These are phyloP conservation scores for Verbena officinalis DNA, from an alignment of 257 asterid genomes.

Conservation along the genomic window DNA sequence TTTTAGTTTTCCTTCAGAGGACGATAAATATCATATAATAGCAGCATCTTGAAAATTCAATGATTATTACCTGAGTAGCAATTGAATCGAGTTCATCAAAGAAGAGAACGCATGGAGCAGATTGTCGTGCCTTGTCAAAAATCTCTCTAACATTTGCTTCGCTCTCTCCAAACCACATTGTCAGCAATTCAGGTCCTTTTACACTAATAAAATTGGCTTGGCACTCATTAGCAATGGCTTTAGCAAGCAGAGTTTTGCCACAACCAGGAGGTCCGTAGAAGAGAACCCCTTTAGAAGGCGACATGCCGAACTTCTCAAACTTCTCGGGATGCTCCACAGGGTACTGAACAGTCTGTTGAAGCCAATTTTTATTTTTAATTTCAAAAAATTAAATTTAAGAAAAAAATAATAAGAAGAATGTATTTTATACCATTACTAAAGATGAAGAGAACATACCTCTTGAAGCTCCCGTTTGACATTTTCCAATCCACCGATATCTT, in stretches of 20 bases:
- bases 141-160: slow-evolving; percentile 56
- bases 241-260: slow-evolving; percentile 54
- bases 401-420: background rate
- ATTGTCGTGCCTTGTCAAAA: slow-evolving; percentile 50
- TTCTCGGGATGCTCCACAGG: slow-evolving; percentile 57
- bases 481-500: slow-evolving; percentile 60
- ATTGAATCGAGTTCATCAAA: slow-evolving; percentile 56
- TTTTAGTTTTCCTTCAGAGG: background rate
- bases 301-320: slow-evolving; percentile 53
- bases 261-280: slow-evolving; percentile 58
- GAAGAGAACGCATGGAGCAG: slow-evolving; percentile 56
- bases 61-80: slow-evolving; percentile 43
- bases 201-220: slow-evolving; percentile 50
- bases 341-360: slow-evolving; percentile 44
- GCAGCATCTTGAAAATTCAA: background rate
- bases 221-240: slow-evolving; percentile 55
- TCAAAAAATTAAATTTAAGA: background rate
- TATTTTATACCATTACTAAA: background rate
- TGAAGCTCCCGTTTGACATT: slow-evolving; percentile 58
- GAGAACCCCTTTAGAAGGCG: slow-evolving; percentile 55
- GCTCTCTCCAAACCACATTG: slow-evolving; percentile 52
- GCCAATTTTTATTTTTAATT: background rate
- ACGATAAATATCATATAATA: background rate
- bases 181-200: slow-evolving; percentile 48
- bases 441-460: slow-evolving; percentile 34